These are phyloP conservation scores for Brettanomyces bruxellensis DNA, from an alignment of 805 yeast genomes.

Conservation along the genomic window DNA sequence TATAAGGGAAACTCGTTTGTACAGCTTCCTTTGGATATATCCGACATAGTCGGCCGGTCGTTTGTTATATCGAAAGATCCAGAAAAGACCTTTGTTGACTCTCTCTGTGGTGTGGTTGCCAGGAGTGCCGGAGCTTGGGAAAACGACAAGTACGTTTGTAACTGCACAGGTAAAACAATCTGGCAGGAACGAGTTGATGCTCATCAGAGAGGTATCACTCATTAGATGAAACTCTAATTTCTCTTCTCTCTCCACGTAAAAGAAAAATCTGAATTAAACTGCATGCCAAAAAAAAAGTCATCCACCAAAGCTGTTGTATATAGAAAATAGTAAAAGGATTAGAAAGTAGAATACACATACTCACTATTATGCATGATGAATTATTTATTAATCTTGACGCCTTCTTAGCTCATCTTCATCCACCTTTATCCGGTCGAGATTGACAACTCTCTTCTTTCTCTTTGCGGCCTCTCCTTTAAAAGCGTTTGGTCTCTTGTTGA, in stretches of 20 bases:
- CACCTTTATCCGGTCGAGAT: neutral
- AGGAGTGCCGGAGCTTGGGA: slow-evolving; percentile 98
- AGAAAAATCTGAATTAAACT: neutral
- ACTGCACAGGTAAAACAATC: slow-evolving; percentile 89
- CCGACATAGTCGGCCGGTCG: slow-evolving; percentile 65
- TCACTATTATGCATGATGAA: neutral
- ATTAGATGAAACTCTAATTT: neutral
- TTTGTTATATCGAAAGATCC: slow-evolving; percentile 36
- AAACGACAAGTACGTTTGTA: slow-evolving; percentile 85
- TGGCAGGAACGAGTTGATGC: slow-evolving; percentile 94
- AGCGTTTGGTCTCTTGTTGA: neutral
- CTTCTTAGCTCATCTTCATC: neutral
- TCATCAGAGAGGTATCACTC: slow-evolving; percentile 41
- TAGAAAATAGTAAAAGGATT: no score
- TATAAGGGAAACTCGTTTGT: slow-evolving; percentile 39
- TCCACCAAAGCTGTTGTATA: no score
- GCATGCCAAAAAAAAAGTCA: neutral
- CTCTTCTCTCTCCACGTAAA: neutral
- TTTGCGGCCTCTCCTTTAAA: neutral
- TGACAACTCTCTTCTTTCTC: slow-evolving; percentile 1
- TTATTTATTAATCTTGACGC: neutral
- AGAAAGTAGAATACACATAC: neutral
- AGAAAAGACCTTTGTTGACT: slow-evolving; percentile 31
- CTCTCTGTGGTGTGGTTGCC: slow-evolving; percentile 82
- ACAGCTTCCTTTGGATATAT: slow-evolving; percentile 36